Conservation (phyloP, 805 yeast species). For the Sporopachydermia quercuum region DNA sequence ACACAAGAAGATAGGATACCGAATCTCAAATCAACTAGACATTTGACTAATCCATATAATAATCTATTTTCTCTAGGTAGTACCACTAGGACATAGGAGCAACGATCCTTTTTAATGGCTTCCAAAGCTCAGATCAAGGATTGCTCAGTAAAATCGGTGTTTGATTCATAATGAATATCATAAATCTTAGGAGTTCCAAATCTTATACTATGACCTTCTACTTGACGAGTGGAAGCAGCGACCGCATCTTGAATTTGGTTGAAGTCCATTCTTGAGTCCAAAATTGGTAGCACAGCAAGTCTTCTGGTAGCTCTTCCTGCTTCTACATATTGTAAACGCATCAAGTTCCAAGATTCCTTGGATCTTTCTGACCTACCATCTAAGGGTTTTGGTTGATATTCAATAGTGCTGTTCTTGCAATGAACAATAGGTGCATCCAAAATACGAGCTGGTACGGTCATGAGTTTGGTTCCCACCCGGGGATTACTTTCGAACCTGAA, state of each 20-base stretch:
- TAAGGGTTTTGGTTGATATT: conserved; percentile 11
- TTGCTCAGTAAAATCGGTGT: not conserved
- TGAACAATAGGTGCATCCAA: conserved; percentile 11
- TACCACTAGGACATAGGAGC: conserved; percentile 14
- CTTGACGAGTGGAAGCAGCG: conserved; percentile 10
- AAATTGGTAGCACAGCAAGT: conserved; percentile 9
- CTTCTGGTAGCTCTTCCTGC: conserved; percentile 9
- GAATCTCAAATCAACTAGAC: conserved; percentile 15
- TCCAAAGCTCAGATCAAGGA: conserved; percentile 7
- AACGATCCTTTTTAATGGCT: conserved; percentile 9
- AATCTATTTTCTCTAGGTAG: conserved; percentile 13
- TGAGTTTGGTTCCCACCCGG: conserved; percentile 12
- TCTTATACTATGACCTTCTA: conserved; percentile 11
- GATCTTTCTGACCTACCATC: conserved; percentile 13
- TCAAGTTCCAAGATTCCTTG: conserved; percentile 14
- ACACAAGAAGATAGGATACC: conserved; percentile 19
- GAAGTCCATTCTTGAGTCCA: conserved; percentile 6
- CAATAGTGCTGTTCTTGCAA: conserved; percentile 9
- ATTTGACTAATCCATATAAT: conserved; percentile 15
- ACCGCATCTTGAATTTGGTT: conserved; percentile 9
- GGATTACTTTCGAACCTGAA: conserved; percentile 8
- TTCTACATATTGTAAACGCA: conserved; percentile 10
- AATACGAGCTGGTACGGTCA: conserved; percentile 18
- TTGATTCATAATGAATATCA: not conserved
- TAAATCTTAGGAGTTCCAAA: conserved; percentile 5